Percentiles rank a stretch among this genome's conserved stretches.
phyloP scores from a whole-genome alignment of 495 filamentous ascomycete genomes.

The Podospora appendiculata region DNA sequence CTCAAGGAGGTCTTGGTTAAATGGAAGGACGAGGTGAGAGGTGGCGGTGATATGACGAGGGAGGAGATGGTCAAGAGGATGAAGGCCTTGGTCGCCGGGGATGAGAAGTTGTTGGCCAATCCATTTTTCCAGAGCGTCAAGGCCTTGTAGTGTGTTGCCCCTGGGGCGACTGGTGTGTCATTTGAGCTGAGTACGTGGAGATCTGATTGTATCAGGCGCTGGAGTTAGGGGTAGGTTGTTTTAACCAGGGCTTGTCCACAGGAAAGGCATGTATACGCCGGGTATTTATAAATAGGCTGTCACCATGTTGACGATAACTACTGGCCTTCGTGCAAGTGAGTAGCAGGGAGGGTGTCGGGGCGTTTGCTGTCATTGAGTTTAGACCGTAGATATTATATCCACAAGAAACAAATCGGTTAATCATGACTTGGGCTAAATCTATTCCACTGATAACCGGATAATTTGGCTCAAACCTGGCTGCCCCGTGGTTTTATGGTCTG shows the following conservation, averaged over 20 bases:
- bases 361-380: too few species aligned
- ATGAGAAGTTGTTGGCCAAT: constrained; percentile 67
- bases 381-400: too few species aligned
- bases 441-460: too few species aligned
- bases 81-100: constrained; percentile 66
- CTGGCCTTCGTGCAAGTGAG: neutral
- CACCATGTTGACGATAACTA: neutral
- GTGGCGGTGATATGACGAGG: constrained; percentile 51
- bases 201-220: neutral
- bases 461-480: too few species aligned
- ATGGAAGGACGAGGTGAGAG: constrained; percentile 82
- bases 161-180: neutral
- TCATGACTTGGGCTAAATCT: too few species aligned
- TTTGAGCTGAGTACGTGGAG: neutral
- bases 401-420: too few species aligned
- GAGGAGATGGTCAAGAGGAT: constrained; percentile 75
- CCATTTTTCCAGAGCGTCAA: constrained; percentile 86
- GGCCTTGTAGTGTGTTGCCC: constrained; percentile 37
- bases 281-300: too few species aligned
- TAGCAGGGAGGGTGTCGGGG: neutral
- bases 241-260: too few species aligned
- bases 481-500: too few species aligned
- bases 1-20: constrained; percentile 77
- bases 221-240: neutral
- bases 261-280: too few species aligned